Conservation (phyloP, 805 yeast genomes). For the Candida succiphila region DNA sequence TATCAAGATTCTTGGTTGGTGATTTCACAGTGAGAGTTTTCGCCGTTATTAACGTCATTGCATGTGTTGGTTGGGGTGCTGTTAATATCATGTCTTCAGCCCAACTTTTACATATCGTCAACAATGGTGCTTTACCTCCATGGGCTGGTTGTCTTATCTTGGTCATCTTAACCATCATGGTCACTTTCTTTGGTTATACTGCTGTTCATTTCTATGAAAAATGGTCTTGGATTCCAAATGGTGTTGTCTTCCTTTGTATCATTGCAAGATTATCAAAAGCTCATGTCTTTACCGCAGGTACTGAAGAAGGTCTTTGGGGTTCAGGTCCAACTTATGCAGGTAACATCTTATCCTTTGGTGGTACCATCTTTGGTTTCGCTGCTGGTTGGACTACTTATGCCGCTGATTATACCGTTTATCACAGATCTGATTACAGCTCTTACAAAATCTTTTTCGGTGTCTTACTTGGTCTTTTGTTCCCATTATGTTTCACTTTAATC, state of each 20-base stretch:
- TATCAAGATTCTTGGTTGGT: constrained; percentile 74
- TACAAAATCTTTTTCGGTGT: constrained; percentile 55
- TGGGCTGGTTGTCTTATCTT: constrained; percentile 86
- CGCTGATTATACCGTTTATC: constrained; percentile 85
- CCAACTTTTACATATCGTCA: constrained; percentile 69
- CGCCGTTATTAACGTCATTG: constrained; percentile 66
- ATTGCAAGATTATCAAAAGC: constrained; percentile 68
- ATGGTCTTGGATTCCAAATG: constrained; percentile 82
- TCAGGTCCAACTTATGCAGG: constrained; percentile 69
- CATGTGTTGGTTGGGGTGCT: constrained; percentile 95
- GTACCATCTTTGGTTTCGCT: constrained; percentile 78
- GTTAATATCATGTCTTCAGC: constrained; percentile 88
- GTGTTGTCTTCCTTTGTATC: constrained; percentile 62
- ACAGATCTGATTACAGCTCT: constrained; percentile 55
- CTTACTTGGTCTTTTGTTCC: constrained; percentile 51
- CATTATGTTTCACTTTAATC: constrained; percentile 62
- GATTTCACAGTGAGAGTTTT: constrained; percentile 66
- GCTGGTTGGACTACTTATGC: constrained; percentile 94
- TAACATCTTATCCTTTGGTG: constrained; percentile 69
- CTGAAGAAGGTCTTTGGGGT: constrained; percentile 20
- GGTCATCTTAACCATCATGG: constrained; percentile 54
- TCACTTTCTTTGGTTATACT: constrained; percentile 78
- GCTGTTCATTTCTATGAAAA: constrained; percentile 76
- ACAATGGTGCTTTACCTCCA: constrained; percentile 58
- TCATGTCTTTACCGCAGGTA: constrained; percentile 49